Base-by-base conservation (phyloP, 176 grass and related monocot species). In the Thinopyrum elongatum region DNA sequence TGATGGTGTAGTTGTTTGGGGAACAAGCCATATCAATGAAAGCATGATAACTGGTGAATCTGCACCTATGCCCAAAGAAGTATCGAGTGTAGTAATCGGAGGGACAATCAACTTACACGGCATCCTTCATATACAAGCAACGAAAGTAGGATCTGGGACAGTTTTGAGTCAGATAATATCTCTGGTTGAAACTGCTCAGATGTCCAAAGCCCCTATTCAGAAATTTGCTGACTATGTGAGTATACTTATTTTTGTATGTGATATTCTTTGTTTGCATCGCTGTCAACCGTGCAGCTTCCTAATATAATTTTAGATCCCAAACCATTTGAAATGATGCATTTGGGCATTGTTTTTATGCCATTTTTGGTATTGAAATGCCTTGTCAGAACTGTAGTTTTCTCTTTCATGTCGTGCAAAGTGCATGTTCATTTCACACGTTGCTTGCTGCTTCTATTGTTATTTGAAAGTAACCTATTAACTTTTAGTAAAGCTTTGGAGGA, bases 21-120 rank as follows among this genome's bases (percentile, higher is more conserved):
- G 97, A 78, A 85, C 88, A 70, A 99, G 94, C 73, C 88, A 99
- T 90, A 92, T 91, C 70, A 95, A 99, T 83, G 97, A 99, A 92
- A 99, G 97, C 82, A 99, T 99, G 97, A 91, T 99, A 62, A 99
- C 97, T 71, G 97, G 97, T 84, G 97, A 99, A 95, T 94, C 97
- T 74, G 79, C 84, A 90, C 88, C 92, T 16, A 62, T 96, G 67
- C 82, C 71, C 14, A 99, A 99, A 88, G 97, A 99, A 83, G 85
- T 94, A 79, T 92, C 92, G 9, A 94, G 85, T 77, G 46, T 86
- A 49, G 89, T 91, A 61, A 94, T 99, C 79, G 97, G 97, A 61
- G 97, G 97, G 44, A 99, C 97, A 77, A 99, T 99, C 63, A 99
- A 99, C 78, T 94, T 99, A 71, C 88, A 96, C 3, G 97, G 97